Evolutionary conservation across 2,329 filamentous ascomycete species (phyloP).

Genomic region (Claviceps sp.): DNA sequence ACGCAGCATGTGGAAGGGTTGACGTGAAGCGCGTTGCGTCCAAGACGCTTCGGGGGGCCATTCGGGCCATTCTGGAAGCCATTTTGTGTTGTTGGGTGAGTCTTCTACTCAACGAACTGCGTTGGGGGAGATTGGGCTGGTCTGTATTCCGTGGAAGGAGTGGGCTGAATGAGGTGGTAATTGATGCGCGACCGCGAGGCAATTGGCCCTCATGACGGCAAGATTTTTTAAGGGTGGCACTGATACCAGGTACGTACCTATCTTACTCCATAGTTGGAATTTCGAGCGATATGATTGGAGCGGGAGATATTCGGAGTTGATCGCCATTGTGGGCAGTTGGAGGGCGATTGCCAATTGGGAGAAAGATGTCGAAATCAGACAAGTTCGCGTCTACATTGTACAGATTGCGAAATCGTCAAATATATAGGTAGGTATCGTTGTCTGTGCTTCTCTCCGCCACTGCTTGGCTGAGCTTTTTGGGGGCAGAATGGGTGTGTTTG

Average conservation of each 20-base stretch:
- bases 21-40: conserved; percentile 62
- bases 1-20: conserved; percentile 47
- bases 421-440: too few relatives aligned
- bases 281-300: conserved; percentile 19
- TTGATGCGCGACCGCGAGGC: not conserved
- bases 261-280: conserved; percentile 13
- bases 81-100: conserved; percentile 13
- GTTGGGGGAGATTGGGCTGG: not conserved
- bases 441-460: too few relatives aligned
- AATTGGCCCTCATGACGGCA: not conserved
- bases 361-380: too few relatives aligned
- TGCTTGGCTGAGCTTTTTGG: too few relatives aligned
- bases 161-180: too few relatives aligned
- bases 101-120: too few relatives aligned
- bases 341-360: too few relatives aligned
- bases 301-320: conserved; percentile 21
- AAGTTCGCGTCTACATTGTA: too few relatives aligned
- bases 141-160: not conserved
- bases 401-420: too few relatives aligned
- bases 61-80: conserved; percentile 30
- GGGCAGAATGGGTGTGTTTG: too few relatives aligned
- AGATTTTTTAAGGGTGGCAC: conserved; percentile 20
- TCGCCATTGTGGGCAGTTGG: too few relatives aligned
- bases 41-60: conserved; percentile 53
- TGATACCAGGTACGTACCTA: not conserved